Conservation (phyloP, 2,329 filamentous ascomycete species). For the Celoporthe dispersa region DNA sequence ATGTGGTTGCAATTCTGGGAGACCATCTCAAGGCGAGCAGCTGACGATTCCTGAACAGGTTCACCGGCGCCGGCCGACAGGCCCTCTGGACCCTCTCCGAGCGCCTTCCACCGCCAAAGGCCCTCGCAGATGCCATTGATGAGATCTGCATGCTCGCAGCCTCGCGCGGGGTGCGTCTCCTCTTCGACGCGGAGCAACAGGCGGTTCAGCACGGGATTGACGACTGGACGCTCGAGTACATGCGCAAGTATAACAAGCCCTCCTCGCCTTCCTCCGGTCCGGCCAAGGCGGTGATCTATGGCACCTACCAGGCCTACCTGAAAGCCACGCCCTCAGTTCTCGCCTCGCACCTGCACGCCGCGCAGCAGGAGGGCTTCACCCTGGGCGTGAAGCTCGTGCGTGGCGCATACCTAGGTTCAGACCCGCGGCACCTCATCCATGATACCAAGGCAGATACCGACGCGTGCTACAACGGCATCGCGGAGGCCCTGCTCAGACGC, state of each 20-base stretch:
- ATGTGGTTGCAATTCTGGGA: slow-evolving; percentile 34
- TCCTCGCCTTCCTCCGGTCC: slow-evolving; percentile 25
- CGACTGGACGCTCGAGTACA: slow-evolving; percentile 77
- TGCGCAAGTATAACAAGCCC: slow-evolving; percentile 72
- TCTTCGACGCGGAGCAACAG: slow-evolving; percentile 87
- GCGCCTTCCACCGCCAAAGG: slow-evolving; percentile 63
- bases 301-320: slow-evolving; percentile 79
- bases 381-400: slow-evolving; percentile 77
- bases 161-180: slow-evolving; percentile 69
- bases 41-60: slow-evolving; percentile 43
- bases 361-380: slow-evolving; percentile 63
- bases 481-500: slow-evolving; percentile 67
- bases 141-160: slow-evolving; percentile 75
- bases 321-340: slow-evolving; percentile 64
- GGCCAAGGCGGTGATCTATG: slow-evolving; percentile 73
- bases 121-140: slow-evolving; percentile 72
- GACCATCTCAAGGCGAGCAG: neutral
- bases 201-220: slow-evolving; percentile 80
- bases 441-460: slow-evolving; percentile 75
- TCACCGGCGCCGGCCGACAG: slow-evolving; percentile 80
- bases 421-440: slow-evolving; percentile 72
- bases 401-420: slow-evolving; percentile 73
- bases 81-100: slow-evolving; percentile 70
- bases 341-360: slow-evolving; percentile 61
- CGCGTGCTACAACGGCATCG: slow-evolving; percentile 71